Percentiles rank a stretch among this genome's conserved stretches.
These are phyloP conservation scores for Mycena floridula DNA, from an alignment of 768 basidiomycete species.

Conservation along the genomic window DNA sequence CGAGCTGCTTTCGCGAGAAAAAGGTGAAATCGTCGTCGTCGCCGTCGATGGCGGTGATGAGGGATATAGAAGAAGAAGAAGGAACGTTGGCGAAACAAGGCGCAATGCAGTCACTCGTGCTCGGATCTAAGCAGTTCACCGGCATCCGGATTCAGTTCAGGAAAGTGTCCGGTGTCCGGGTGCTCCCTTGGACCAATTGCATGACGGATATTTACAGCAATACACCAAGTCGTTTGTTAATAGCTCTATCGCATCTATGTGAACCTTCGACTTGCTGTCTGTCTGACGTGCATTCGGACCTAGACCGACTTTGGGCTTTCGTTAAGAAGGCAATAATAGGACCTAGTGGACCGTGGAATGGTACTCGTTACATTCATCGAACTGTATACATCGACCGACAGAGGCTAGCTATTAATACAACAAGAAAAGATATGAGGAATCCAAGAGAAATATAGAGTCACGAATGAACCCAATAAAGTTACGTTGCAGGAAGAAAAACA, in stretches of 20 bases:
- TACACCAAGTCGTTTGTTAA: background rate
- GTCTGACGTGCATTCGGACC: background rate
- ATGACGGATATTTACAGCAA: background rate
- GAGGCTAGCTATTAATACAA: background rate
- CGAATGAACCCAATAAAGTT: background rate
- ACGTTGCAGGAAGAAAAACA: background rate
- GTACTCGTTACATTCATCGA: background rate
- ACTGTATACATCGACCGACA: background rate
- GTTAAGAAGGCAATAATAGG: background rate
- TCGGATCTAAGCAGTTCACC: too few relatives aligned
- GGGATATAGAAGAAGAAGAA: too few relatives aligned
- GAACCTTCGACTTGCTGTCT: too few relatives aligned
- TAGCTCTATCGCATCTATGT: background rate
- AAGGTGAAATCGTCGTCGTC: too few relatives aligned
- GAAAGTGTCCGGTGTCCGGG: too few relatives aligned
- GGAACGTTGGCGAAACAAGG: too few relatives aligned
- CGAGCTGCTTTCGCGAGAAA: too few relatives aligned
- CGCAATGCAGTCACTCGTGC: too few relatives aligned
- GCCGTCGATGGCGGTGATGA: too few relatives aligned
- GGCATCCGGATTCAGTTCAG: too few relatives aligned
- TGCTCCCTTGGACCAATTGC: too few relatives aligned
- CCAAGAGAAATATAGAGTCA: background rate
- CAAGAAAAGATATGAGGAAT: background rate
- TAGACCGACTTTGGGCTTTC: background rate
- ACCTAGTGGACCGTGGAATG: background rate